A percentile compares a stretch with the other conserved stretches of the same genome.
These are phyloP conservation scores for Theileria annulata DNA, from an alignment of 169 alveolate genomes.

Conservation along the genomic window DNA sequence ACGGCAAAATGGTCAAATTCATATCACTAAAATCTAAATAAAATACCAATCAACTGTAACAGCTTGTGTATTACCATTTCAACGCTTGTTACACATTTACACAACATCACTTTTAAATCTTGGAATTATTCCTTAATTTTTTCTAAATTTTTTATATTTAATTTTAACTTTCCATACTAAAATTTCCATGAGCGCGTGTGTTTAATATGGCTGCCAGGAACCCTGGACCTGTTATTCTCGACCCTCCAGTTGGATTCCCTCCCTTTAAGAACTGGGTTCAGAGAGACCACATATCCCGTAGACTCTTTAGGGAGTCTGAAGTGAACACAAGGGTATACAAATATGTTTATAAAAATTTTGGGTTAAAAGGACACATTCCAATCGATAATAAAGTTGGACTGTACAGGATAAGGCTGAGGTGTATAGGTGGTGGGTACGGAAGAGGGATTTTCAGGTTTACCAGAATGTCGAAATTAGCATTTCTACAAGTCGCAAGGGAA, in stretches of 20 bases:
- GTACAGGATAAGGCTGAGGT: slow-evolving; percentile 78
- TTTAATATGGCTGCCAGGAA: slow-evolving; percentile 80
- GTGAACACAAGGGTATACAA: slow-evolving; percentile 81
- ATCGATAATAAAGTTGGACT: slow-evolving; percentile 80
- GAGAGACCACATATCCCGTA: slow-evolving; percentile 73
- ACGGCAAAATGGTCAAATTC: slow-evolving; percentile 44
- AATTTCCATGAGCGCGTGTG: not conserved
- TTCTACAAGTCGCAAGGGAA: slow-evolving; percentile 81
- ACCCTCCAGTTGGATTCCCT: slow-evolving; percentile 83
- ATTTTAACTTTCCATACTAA: not conserved
- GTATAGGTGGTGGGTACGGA: slow-evolving; percentile 80
- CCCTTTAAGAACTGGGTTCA: slow-evolving; percentile 76
- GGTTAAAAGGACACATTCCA: slow-evolving; percentile 79
- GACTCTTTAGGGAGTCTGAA: slow-evolving; percentile 80
- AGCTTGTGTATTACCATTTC: not conserved
- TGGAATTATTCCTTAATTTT: not conserved
- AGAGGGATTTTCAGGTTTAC: slow-evolving; percentile 82
- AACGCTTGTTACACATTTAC: not conserved
- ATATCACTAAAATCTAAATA: slow-evolving; percentile 48
- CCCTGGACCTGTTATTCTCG: slow-evolving; percentile 82
- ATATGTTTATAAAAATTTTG: slow-evolving; percentile 75
- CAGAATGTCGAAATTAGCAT: slow-evolving; percentile 82
- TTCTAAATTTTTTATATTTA: not conserved
- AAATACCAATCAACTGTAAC: not conserved
- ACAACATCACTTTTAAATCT: slow-evolving; percentile 6